A percentile compares a stretch with the other conserved stretches of the same genome.
Evolutionary conservation across 352 stramenopile genomes (phyloP).

Genomic region (Plasmopara muralis): DNA sequence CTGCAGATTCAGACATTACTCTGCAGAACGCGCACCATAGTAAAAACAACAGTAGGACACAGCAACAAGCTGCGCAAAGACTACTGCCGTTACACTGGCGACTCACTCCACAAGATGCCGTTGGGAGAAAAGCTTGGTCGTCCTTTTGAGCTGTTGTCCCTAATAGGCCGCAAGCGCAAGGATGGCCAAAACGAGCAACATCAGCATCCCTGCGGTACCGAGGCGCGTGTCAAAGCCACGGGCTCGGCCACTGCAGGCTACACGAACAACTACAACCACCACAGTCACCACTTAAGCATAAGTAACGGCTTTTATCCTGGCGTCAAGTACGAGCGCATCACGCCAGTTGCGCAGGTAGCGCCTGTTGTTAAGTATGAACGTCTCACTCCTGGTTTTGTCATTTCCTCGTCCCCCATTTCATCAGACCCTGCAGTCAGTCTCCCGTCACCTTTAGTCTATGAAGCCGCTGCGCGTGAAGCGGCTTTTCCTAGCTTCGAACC

Average conservation of each 20-base stretch:
- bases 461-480: slow-evolving; percentile 26
- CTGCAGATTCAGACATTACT: slow-evolving; percentile 3
- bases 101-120: slow-evolving; percentile 26
- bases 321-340: slow-evolving; percentile 48
- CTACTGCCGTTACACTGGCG: not conserved
- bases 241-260: slow-evolving; percentile 12
- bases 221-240: slow-evolving; percentile 22
- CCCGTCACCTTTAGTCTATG: slow-evolving; percentile 38
- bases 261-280: slow-evolving; percentile 9
- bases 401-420: slow-evolving; percentile 2
- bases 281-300: slow-evolving; percentile 8
- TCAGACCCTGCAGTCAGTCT: slow-evolving; percentile 2
- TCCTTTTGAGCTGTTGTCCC: slow-evolving; percentile 60
- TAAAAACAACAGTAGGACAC: slow-evolving; percentile 1
- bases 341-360: slow-evolving; percentile 15
- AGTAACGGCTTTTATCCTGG: slow-evolving; percentile 28
- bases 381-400: slow-evolving; percentile 30
- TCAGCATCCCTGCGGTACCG: slow-evolving; percentile 14
- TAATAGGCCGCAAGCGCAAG: slow-evolving; percentile 56
- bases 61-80: not conserved
- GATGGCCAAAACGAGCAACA: slow-evolving; percentile 20
- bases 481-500: slow-evolving; percentile 33
- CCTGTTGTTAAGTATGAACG: slow-evolving; percentile 45
- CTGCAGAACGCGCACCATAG: slow-evolving; percentile 2
- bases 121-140: slow-evolving; percentile 47